Base-by-base conservation (phyloP, 495 filamentous ascomycete species). In the Penicillium salamii region DNA sequence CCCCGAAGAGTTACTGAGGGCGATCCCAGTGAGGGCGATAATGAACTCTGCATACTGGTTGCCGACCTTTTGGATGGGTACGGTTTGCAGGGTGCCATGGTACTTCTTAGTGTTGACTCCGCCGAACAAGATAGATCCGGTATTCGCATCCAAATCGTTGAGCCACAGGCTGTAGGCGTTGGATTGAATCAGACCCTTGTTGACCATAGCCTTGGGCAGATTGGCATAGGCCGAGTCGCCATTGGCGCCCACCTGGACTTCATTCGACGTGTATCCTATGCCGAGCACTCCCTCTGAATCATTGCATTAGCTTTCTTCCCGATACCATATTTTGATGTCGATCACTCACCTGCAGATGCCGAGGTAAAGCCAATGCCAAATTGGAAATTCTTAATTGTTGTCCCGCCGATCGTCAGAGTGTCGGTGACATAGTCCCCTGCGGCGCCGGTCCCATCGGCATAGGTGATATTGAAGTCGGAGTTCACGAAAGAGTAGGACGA, bases 81-180 rank as follows among this genome's bases (percentile, higher is more conserved):
- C 71, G 3, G 86, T 92, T 38, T 80, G 65, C 5, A 98, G 81
- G 2, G 71, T 54, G 19, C 89, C 90, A 5, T 67, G 68, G 66
- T 84, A 97, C 58, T 91, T 89, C 26, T 75, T 85, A 1, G 84
- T 85, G 67, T 98, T 87, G 43, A 98, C 83, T 39, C 93, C 93
- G 20, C 93, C 93, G 57, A 98, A 98, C 11, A 98, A 73, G 45
- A 98, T 89, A 41, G 80, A 84, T 26, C 93, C 93, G 6, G 80
- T 86, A 52, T 75, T 83, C 38, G 87, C 75, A 46, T 87, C 78
- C 12, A 76, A 53, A 38, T 79, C 75, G 53, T 80, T 73, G 5
- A 80, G 54, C 74, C 74, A 80, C 28, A 80, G 51, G 49, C 85
- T 90, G 67, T 92, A 98, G 13, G 91, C 90, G 52, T 84, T 88